Base-by-base conservation (phyloP, 2,329 filamentous ascomycete genomes). In the Diplocarpon mali region DNA sequence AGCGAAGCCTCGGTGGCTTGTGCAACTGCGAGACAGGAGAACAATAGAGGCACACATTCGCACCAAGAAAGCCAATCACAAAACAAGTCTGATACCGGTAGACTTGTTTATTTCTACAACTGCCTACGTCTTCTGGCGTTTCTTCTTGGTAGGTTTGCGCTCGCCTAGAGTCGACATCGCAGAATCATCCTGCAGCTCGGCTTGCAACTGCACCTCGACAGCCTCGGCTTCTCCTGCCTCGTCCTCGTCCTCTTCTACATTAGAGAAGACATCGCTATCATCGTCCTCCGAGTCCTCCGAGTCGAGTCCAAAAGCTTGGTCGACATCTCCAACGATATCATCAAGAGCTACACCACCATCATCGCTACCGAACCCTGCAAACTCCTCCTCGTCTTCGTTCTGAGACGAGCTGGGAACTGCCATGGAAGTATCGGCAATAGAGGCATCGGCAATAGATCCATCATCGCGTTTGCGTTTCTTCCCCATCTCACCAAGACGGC, bases 401-500 rank as follows among this genome's bases (percentile, higher is more conserved):
- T 44, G 67, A 2, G 62, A 46, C 38, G 42, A 12, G 28, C 37
- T 17, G 43, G 41, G 9, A 49, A 57, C 61, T 11, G 54, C 53
- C 2, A 60, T 62, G n/a, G 61, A 52, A 3, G 55, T 56, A 12
- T 60, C 60, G 27, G 62, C 61, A 24, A 64, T 59, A 12, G 61
- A 63, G 9, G 62, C 62, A 40, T 64, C 68, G 29, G 64, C 63
- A 3, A 67, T 64, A 14, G 69, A 68, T 5, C 62, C 62, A 17
- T 78, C 76, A 14, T 78, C 75, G 13, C 69, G 67, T 56, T 80
- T 80, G 57, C 90, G 83, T 67, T 93, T 85, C 65, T 79, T 82
- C 35, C 77, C 78, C 80, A 94, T 95, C 65, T 95, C 87, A 14
- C 89, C 89, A 0, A 94, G 69, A 54, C 78, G 75, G 11, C 88